Percentiles rank a stretch among this genome's conserved stretches.
Conservation (phyloP, 164 flowering plant genomes). For the Santalum album region DNA sequence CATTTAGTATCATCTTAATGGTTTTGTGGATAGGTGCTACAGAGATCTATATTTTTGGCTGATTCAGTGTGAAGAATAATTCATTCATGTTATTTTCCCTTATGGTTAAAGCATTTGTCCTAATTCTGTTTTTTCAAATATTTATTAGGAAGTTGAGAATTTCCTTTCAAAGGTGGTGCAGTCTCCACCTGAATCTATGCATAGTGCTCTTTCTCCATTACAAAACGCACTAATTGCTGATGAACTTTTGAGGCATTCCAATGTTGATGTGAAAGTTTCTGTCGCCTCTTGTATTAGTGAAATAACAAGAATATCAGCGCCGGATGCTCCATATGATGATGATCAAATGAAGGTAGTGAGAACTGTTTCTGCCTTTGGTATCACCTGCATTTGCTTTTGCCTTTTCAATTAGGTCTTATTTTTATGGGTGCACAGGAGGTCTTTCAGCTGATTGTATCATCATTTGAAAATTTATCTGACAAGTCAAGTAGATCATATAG, state of each 20-base stretch:
- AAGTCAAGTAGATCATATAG: conserved; percentile 36
- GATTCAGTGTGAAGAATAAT: too few relatives aligned
- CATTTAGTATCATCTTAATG: too few relatives aligned
- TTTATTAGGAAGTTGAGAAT: conserved; percentile 41
- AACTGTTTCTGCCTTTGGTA: neutral
- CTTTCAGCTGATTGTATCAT: conserved; percentile 61
- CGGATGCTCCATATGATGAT: conserved; percentile 78
- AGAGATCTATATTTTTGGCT: too few relatives aligned
- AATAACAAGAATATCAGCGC: conserved; percentile 80
- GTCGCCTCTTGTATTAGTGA: conserved; percentile 80
- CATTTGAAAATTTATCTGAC: conserved; percentile 48
- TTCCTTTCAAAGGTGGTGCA: conserved; percentile 57
- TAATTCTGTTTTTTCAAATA: too few relatives aligned
- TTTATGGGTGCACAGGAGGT: conserved; percentile 40
- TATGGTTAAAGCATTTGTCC: too few relatives aligned
- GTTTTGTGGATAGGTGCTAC: too few relatives aligned
- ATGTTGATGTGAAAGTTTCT: conserved; percentile 58
- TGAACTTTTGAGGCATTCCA: conserved; percentile 45
- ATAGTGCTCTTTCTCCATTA: conserved; percentile 39
- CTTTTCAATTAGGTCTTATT: too few relatives aligned
- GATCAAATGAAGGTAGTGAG: conserved; percentile 66
- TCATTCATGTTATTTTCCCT: too few relatives aligned
- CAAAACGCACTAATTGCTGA: conserved; percentile 47
- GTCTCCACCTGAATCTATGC: conserved; percentile 52
- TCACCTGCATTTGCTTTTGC: too few relatives aligned